Percentiles rank a stretch among this genome's conserved stretches.
These are phyloP conservation scores for Juncus effusus DNA, from an alignment of 176 grass and related monocot species.

Conservation along the genomic window DNA sequence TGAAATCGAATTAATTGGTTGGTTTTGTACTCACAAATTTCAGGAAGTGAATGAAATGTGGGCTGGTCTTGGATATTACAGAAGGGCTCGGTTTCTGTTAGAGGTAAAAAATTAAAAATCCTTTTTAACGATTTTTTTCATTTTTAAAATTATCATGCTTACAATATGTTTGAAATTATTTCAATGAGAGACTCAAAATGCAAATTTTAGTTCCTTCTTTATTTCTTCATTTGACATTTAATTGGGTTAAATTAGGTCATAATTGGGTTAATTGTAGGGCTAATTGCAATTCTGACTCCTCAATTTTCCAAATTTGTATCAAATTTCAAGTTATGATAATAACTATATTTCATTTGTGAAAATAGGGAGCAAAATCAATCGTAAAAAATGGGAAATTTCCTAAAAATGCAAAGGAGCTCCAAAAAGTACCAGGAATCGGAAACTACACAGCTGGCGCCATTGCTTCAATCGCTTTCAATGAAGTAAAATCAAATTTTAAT, in stretches of 20 bases:
- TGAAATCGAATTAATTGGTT: not conserved
- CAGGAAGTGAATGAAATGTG: slow-evolving; percentile 98
- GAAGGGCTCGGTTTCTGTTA: slow-evolving; percentile 89
- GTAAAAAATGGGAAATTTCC: slow-evolving; percentile 51
- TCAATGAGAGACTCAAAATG: not conserved
- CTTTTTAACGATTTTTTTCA: not conserved
- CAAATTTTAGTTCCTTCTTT: not conserved
- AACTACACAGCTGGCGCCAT: slow-evolving; percentile 92
- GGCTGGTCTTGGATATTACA: slow-evolving; percentile 91
- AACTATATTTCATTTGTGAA: slow-evolving; percentile 18
- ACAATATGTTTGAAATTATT: slow-evolving; percentile 25
- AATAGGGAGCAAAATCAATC: slow-evolving; percentile 77
- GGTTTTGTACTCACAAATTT: not conserved
- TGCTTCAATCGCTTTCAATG: slow-evolving; percentile 90
- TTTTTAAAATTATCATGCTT: not conserved
- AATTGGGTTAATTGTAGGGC: not conserved
- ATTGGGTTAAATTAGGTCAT: not conserved
- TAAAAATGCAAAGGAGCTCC: slow-evolving; percentile 53
- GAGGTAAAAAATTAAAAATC: slow-evolving; percentile 40
- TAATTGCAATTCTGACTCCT: not conserved
- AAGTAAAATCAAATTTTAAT: slow-evolving; percentile 21
- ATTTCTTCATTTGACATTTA: not conserved
- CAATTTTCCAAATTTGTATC: too few species aligned
- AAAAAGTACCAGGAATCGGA: slow-evolving; percentile 67
- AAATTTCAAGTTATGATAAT: too few species aligned